Conservation (phyloP, 1,284 basidiomycete genomes). For the Malassezia vespertilionis region DNA sequence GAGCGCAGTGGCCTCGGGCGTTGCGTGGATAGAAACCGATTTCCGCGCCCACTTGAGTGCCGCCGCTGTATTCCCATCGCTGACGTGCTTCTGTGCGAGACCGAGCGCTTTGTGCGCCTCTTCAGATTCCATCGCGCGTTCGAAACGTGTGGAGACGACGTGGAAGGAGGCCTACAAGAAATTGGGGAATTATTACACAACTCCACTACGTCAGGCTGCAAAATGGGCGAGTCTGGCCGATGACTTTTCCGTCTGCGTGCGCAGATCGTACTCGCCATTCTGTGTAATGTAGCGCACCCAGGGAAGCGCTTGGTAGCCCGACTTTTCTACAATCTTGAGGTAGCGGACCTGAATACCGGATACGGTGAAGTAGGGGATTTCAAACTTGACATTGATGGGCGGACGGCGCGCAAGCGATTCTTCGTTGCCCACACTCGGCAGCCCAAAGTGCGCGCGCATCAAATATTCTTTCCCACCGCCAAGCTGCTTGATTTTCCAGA, state of each 20-base stretch:
- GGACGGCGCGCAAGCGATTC: slow-evolving; percentile 71
- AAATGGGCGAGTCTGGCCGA: slow-evolving; percentile 37
- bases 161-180: too few relatives aligned
- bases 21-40: slow-evolving; percentile 70
- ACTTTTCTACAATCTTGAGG: slow-evolving; percentile 95
- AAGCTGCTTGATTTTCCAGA: slow-evolving; percentile 48
- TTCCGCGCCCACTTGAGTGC: slow-evolving; percentile 86
- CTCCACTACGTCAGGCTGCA: too few relatives aligned
- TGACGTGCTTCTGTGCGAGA: slow-evolving; percentile 40
- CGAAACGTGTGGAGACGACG: background rate
- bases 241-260: slow-evolving; percentile 42
- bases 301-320: slow-evolving; percentile 69
- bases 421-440: slow-evolving; percentile 51
- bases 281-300: slow-evolving; percentile 68
- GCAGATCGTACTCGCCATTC: slow-evolving; percentile 81
- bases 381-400: slow-evolving; percentile 91
- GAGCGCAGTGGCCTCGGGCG: slow-evolving; percentile 63
- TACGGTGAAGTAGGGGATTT: slow-evolving; percentile 89
- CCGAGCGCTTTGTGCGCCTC: slow-evolving; percentile 39
- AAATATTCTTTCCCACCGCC: slow-evolving; percentile 45
- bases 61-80: slow-evolving; percentile 30
- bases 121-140: slow-evolving; percentile 26
- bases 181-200: too few relatives aligned
- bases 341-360: slow-evolving; percentile 95
- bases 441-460: slow-evolving; percentile 46